phyloP scores from a whole-genome alignment of 164 flowering plant species.

The Aristolochia fimbriata region DNA sequence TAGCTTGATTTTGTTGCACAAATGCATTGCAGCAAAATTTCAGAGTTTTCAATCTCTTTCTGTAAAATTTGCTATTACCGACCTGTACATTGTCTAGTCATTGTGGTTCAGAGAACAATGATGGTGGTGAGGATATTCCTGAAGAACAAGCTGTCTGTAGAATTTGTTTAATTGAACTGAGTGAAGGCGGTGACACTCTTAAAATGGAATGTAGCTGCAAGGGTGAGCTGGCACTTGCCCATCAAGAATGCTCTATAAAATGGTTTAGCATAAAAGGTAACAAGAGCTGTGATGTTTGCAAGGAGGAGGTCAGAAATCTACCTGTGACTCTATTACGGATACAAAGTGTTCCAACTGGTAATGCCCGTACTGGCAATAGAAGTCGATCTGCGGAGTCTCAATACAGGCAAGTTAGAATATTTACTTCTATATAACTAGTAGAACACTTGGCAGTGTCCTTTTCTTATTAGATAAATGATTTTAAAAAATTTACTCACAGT shows the following conservation, averaged over 20 bases:
- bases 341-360: slow-evolving; percentile 34
- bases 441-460: background rate
- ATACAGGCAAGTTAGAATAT: slow-evolving; percentile 47
- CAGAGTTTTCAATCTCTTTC: background rate
- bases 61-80: slow-evolving; percentile 8
- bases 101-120: slow-evolving; percentile 37
- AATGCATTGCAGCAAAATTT: background rate
- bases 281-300: slow-evolving; percentile 90
- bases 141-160: slow-evolving; percentile 97
- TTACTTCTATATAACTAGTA: too few relatives aligned
- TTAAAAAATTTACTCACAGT: background rate
- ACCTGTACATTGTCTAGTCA: slow-evolving; percentile 18
- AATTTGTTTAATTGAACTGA: slow-evolving; percentile 73
- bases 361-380: slow-evolving; percentile 17
- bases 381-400: slow-evolving; percentile 21
- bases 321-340: slow-evolving; percentile 77
- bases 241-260: slow-evolving; percentile 90
- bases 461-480: background rate
- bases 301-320: slow-evolving; percentile 76
- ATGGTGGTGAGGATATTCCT: slow-evolving; percentile 82
- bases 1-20: background rate
- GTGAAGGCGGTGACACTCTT: slow-evolving; percentile 85
- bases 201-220: slow-evolving; percentile 97
- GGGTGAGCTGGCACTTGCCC: slow-evolving; percentile 96
- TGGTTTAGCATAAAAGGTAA: slow-evolving; percentile 96